phyloP scores from a whole-genome alignment of 1,284 basidiomycete species.

The Termitomyces sp. region DNA sequence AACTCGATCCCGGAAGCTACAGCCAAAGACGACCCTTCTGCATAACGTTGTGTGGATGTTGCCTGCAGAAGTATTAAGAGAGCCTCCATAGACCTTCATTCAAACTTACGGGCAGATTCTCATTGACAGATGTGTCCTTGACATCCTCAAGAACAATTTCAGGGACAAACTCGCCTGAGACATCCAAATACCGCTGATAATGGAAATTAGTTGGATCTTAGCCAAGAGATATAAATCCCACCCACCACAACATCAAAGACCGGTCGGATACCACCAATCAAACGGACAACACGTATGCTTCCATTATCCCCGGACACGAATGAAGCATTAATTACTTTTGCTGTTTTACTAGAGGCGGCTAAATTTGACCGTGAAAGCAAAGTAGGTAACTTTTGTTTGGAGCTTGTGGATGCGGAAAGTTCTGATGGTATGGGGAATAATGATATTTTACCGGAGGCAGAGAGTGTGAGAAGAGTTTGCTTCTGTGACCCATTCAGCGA shows the following conservation, averaged over 20 bases:
- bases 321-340: constrained; percentile 43
- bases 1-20: constrained; percentile 60
- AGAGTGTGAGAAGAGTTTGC: constrained; percentile 53
- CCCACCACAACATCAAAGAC: constrained; percentile 60
- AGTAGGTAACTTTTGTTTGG: constrained; percentile 41
- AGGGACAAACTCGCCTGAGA: constrained; percentile 50
- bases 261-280: constrained; percentile 62
- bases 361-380: constrained; percentile 49
- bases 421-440: constrained; percentile 58
- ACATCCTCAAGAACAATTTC: constrained; percentile 47
- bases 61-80: constrained; percentile 19
- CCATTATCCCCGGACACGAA: constrained; percentile 40
- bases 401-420: constrained; percentile 30
- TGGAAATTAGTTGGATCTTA: constrained; percentile 2
- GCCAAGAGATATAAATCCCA: not conserved
- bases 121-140: constrained; percentile 1
- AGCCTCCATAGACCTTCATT: not conserved
- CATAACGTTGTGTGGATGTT: constrained; percentile 52
- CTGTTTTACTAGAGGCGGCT: constrained; percentile 35
- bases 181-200: constrained; percentile 49
- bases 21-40: constrained; percentile 54
- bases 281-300: constrained; percentile 52
- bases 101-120: constrained; percentile 10
- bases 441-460: constrained; percentile 62
- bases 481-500: constrained; percentile 21